Evolutionary conservation across 164 flowering plant genomes (phyloP).

Genomic region (Vitis riparia): DNA sequence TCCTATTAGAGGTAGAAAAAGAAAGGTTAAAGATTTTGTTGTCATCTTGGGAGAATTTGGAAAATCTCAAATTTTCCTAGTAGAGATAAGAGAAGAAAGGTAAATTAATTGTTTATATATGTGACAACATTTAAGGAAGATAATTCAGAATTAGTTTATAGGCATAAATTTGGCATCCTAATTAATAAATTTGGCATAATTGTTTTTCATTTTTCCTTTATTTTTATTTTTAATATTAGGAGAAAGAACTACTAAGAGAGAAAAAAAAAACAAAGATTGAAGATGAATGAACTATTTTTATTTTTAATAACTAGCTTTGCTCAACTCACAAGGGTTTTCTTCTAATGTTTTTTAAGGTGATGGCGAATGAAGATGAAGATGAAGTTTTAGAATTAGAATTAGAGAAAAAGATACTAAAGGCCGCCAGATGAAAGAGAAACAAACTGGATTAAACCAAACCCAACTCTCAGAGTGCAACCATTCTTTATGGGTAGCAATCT

Average conservation of each 20-base stretch:
- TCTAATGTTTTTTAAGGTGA: conserved; percentile 27
- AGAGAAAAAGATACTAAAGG: conserved; percentile 34
- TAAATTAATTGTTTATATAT: too few relatives aligned
- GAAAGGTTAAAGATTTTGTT: too few relatives aligned
- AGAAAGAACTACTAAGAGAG: conserved; percentile 49
- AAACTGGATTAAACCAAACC: conserved; percentile 64
- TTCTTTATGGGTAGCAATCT: conserved; percentile 29
- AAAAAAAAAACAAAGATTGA: conserved; percentile 58
- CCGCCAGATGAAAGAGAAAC: conserved; percentile 55
- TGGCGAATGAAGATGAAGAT: background rate
- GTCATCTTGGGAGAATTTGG: too few relatives aligned
- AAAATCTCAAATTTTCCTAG: too few relatives aligned
- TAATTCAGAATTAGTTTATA: too few relatives aligned
- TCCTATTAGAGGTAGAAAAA: too few relatives aligned
- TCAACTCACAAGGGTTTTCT: too few relatives aligned
- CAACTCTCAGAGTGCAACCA: conserved; percentile 54
- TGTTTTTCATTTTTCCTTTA: too few relatives aligned
- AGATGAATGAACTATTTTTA: conserved; percentile 18
- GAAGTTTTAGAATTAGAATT: conserved; percentile 34
- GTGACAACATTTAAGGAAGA: too few relatives aligned
- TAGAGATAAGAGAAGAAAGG: too few relatives aligned
- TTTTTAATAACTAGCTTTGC: background rate
- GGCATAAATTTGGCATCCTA: too few relatives aligned
- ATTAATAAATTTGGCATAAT: too few relatives aligned
- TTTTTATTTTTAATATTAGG: conserved; percentile 30